Conservation (phyloP, 805 yeast genomes). For the Wickerhamomyces bovis region DNA sequence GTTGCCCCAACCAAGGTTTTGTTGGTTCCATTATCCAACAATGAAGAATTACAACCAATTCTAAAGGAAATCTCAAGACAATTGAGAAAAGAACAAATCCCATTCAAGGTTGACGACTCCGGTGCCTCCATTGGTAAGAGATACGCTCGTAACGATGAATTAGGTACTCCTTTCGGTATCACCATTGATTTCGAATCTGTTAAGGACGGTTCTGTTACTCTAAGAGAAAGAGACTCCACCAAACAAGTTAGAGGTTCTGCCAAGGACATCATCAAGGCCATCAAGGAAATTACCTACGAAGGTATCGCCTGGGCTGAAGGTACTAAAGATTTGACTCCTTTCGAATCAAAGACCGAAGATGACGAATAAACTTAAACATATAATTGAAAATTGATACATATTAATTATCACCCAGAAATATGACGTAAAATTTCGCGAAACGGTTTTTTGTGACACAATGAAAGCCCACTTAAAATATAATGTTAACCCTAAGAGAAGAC, state of each 20-base stretch:
- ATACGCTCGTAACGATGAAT: conserved; percentile 96
- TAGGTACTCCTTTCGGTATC: conserved; percentile 98
- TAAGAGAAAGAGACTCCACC: conserved; percentile 96
- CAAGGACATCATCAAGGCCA: conserved; percentile 66
- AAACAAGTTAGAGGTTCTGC: conserved; percentile 92
- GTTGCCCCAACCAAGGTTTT: conserved; percentile 98
- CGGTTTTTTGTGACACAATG: too few species aligned
- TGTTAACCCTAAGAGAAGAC: too few species aligned
- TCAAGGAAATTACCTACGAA: conserved; percentile 66
- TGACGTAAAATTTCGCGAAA: too few species aligned
- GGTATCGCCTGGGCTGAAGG: conserved; percentile 84
- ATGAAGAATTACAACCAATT: conserved; percentile 72
- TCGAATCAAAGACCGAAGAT: conserved; percentile 59
- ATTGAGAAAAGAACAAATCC: conserved; percentile 76
- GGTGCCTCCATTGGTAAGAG: conserved; percentile 97
- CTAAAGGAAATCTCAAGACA: conserved; percentile 60
- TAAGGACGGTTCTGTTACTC: conserved; percentile 81
- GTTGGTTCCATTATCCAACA: conserved; percentile 87
- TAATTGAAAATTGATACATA: too few species aligned
- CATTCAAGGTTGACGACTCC: conserved; percentile 95
- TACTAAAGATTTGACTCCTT: conserved; percentile 62
- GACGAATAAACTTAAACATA: conserved; percentile 17
- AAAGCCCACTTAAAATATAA: too few species aligned
- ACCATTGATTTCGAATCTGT: conserved; percentile 93
- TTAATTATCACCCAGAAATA: too few species aligned